Base-by-base conservation (phyloP, 257 asterid species). In the Linderniella brevidens region DNA sequence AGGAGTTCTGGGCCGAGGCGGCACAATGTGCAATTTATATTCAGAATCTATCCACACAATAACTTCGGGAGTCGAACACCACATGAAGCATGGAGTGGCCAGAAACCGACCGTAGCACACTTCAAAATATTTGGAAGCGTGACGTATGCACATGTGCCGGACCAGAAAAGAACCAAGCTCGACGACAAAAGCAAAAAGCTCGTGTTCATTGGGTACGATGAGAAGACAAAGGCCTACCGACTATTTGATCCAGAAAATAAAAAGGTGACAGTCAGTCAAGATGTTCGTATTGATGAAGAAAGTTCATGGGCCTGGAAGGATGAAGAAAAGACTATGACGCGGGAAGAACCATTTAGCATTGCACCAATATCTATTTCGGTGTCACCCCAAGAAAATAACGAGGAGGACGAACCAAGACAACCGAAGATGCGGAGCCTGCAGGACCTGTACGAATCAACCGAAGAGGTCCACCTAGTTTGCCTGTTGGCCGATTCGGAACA, bases 371-470 rank as follows among this genome's bases (percentile, higher is more conserved):
- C 32, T 6, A 6, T 5, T 14, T 11, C 16, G 16, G 1, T 14
- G 4, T 11, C 45, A 40, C n/a, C n/a, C 45, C 16, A 12, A 1
- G 45, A 40, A 40, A 1, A 12, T 14, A 40, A 12, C 45, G 45
- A 40, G n/a, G 3, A 40, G n/a, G 45, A 40, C 16, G 45, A 40
- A 40, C 45, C 45, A 40, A 12, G 45, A 40, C 45, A 40, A 40
- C 45, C 45, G 6, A 40, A 0, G 16, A 0, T 11, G 11, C 45
- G 45, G 9, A 40, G 45, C 16, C 4, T 40, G 32, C 32, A 25
- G 3, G 32, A 25, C 32, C 6, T 25, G 32, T 25, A 25, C 32
- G 32, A 25, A 25, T 4, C 45, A 2, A 40, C n/a, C n/a, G 16
- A 2, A 11, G 9, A 40, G 0, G 45, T 40, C 4, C 45, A 40